A percentile compares a stretch with the other conserved stretches of the same genome.
Evolutionary conservation across 306 rosid genomes (phyloP).

Genomic region (Myrica gale): DNA sequence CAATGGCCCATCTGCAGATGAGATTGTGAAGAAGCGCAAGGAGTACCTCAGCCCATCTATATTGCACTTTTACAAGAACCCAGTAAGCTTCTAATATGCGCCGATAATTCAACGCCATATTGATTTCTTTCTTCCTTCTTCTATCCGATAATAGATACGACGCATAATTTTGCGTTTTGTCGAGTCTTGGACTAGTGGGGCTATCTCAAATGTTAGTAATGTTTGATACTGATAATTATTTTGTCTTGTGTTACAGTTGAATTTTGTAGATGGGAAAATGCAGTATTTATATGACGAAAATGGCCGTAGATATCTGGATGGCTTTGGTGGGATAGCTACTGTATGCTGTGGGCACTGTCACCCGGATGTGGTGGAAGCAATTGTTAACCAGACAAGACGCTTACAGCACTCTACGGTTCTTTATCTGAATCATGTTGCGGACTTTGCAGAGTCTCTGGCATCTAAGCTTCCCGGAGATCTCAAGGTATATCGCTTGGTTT

Average conservation of each 20-base stretch:
- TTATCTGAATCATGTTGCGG: conserved; percentile 40
- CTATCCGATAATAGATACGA: neutral
- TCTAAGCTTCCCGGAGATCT: conserved; percentile 41
- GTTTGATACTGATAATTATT: neutral
- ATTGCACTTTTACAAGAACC: conserved; percentile 31
- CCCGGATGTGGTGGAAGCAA: conserved; percentile 45
- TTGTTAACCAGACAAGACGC: conserved; percentile 38
- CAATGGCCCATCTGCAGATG: conserved; percentile 39
- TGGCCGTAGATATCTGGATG: conserved; percentile 47
- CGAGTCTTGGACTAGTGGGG: neutral
- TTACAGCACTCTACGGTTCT: conserved; percentile 48
- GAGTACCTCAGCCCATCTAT: conserved; percentile 32
- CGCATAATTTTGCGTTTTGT: neutral
- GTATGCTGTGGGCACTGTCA: conserved; percentile 52
- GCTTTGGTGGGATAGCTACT: conserved; percentile 49
- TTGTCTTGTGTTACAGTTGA: conserved; percentile 26
- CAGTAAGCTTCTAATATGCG: conserved; percentile 28
- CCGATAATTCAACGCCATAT: neutral
- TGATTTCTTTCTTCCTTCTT: neutral
- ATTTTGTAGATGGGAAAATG: conserved; percentile 56
- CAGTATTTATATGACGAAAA: conserved; percentile 48
- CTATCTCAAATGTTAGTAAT: neutral
- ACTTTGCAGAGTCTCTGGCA: conserved; percentile 48
- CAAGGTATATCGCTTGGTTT: conserved; percentile 29
- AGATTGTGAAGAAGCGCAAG: conserved; percentile 38